Evolutionary conservation across 2,329 filamentous ascomycete genomes (phyloP).

Genomic region (Ceratocystis cacaofunesta): DNA sequence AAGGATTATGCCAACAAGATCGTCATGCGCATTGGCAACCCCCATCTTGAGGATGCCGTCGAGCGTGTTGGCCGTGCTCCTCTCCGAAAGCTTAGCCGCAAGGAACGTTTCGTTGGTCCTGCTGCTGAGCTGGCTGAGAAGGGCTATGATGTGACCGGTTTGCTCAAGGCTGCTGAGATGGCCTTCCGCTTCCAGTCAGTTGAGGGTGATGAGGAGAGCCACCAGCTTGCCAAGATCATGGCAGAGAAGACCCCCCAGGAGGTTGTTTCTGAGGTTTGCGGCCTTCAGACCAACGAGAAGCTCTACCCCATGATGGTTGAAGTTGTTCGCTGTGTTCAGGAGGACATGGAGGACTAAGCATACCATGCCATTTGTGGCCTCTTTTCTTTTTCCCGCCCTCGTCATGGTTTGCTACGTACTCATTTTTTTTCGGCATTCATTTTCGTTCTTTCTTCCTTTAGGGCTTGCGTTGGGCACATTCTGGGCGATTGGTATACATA

Average conservation of each 20-base stretch:
- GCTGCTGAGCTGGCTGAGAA: slow-evolving; percentile 77
- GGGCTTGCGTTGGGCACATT: slow-evolving; percentile 12
- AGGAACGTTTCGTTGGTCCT: slow-evolving; percentile 90
- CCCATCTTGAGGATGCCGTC: slow-evolving; percentile 78
- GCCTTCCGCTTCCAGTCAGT: slow-evolving; percentile 92
- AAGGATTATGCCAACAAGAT: slow-evolving; percentile 82
- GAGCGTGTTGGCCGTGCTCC: slow-evolving; percentile 92
- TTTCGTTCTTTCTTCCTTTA: slow-evolving; percentile 2
- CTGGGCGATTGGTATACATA: slow-evolving; percentile 8
- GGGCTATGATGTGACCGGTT: slow-evolving; percentile 53
- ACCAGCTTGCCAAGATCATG: slow-evolving; percentile 74
- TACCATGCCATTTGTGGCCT: background rate
- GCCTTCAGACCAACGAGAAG: slow-evolving; percentile 60
- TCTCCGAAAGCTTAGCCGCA: slow-evolving; percentile 80
- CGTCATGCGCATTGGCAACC: slow-evolving; percentile 83
- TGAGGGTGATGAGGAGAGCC: slow-evolving; percentile 77
- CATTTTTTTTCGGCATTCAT: slow-evolving; percentile 2
- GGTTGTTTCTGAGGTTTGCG: slow-evolving; percentile 67
- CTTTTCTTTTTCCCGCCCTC: background rate
- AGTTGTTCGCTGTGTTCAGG: slow-evolving; percentile 73
- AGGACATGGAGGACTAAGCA: slow-evolving; percentile 27
- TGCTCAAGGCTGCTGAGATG: slow-evolving; percentile 79
- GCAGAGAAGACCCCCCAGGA: slow-evolving; percentile 56
- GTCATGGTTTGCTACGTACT: slow-evolving; percentile 12
- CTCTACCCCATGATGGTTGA: slow-evolving; percentile 62